Conservation (phyloP, 768 basidiomycete species). For the Podaxis sp. region DNA sequence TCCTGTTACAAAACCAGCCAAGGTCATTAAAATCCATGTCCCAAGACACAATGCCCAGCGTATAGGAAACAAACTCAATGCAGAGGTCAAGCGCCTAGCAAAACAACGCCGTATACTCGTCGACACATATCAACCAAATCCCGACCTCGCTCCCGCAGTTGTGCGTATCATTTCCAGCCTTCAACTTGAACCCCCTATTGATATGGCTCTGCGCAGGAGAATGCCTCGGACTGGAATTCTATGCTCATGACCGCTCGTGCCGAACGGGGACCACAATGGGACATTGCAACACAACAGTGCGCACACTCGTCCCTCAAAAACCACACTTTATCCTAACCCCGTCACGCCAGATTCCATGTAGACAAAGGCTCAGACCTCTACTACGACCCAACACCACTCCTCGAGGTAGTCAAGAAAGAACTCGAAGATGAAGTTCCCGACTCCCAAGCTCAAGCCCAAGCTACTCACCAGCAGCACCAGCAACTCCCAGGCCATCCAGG, state of each 20-base stretch:
- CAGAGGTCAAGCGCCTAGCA: slow-evolving; percentile 58
- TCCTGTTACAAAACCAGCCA: slow-evolving; percentile 50
- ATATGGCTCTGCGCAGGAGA: slow-evolving; percentile 44
- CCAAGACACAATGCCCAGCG: slow-evolving; percentile 77
- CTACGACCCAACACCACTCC: slow-evolving; percentile 66
- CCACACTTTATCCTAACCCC: neutral
- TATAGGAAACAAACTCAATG: slow-evolving; percentile 61
- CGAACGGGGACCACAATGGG: slow-evolving; percentile 85
- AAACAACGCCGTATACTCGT: slow-evolving; percentile 47
- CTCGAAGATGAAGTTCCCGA: slow-evolving; percentile 36
- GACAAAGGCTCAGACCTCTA: slow-evolving; percentile 73
- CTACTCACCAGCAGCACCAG: slow-evolving; percentile 24
- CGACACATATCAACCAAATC: slow-evolving; percentile 62
- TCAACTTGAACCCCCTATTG: neutral
- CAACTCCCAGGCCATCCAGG: slow-evolving; percentile 29
- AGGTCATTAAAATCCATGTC: slow-evolving; percentile 61
- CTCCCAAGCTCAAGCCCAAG: slow-evolving; percentile 27
- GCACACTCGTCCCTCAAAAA: slow-evolving; percentile 26
- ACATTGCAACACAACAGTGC: slow-evolving; percentile 83
- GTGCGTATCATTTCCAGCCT: slow-evolving; percentile 41
- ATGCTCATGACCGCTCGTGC: slow-evolving; percentile 76
- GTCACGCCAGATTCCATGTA: slow-evolving; percentile 60
- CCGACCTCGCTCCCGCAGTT: slow-evolving; percentile 65
- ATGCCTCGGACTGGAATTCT: slow-evolving; percentile 87
- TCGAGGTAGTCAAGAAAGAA: slow-evolving; percentile 50